phyloP scores from a whole-genome alignment of 1,284 basidiomycete genomes.

The Pseudozyma sp. region DNA sequence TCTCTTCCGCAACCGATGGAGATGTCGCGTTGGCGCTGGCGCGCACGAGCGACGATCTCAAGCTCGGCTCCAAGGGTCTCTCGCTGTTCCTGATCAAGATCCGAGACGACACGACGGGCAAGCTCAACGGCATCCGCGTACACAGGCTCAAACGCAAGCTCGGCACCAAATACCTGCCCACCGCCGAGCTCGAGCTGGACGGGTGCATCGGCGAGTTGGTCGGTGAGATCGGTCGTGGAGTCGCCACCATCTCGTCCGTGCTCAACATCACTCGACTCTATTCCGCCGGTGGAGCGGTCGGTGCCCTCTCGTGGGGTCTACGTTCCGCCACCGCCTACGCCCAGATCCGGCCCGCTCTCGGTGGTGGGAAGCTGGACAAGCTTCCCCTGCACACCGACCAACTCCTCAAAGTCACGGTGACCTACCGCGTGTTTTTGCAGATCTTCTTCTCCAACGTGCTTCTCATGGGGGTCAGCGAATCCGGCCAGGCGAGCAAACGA shows the following conservation, averaged over 20 bases:
- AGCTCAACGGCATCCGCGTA: slow-evolving; percentile 77
- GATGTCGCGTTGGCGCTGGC: slow-evolving; percentile 79
- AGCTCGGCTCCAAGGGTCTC: slow-evolving; percentile 71
- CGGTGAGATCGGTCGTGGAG: slow-evolving; percentile 76
- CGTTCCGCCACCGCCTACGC: slow-evolving; percentile 47
- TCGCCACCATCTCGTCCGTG: slow-evolving; percentile 76
- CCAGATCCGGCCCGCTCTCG: slow-evolving; percentile 72
- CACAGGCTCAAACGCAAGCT: slow-evolving; percentile 82
- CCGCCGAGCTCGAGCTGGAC: slow-evolving; percentile 79
- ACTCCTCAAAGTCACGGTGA: slow-evolving; percentile 72
- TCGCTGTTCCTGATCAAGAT: slow-evolving; percentile 72
- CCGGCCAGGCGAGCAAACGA: slow-evolving; percentile 94
- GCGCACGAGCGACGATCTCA: slow-evolving; percentile 71
- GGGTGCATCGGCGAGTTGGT: slow-evolving; percentile 77
- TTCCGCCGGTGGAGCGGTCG: slow-evolving; percentile 43
- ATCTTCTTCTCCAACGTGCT: slow-evolving; percentile 94
- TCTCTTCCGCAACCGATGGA: slow-evolving; percentile 83
- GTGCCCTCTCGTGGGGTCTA: slow-evolving; percentile 45
- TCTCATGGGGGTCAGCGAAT: slow-evolving; percentile 85
- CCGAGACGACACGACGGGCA: slow-evolving; percentile 32
- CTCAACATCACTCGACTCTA: slow-evolving; percentile 74
- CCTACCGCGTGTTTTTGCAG: slow-evolving; percentile 74
- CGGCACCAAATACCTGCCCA: slow-evolving; percentile 80
- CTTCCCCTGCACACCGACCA: slow-evolving; percentile 64
- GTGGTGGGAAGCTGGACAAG: slow-evolving; percentile 74